These are phyloP conservation scores for Podila clonocystis DNA, from an alignment of 192 early-diverging fungal genomes.

Conservation along the genomic window DNA sequence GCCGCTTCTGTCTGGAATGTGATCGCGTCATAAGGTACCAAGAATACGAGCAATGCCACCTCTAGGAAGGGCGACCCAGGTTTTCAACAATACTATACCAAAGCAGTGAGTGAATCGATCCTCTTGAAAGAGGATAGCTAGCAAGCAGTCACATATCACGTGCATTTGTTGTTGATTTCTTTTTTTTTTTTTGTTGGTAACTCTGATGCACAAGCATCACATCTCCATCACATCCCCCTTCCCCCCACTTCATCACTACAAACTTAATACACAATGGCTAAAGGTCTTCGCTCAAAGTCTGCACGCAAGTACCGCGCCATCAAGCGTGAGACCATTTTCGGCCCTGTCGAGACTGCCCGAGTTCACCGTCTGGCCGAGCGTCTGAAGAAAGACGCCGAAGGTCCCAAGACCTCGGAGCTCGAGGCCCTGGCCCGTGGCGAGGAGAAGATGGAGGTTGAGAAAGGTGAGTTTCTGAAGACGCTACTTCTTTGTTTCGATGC, in stretches of 20 bases:
- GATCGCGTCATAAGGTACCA: too few relatives aligned
- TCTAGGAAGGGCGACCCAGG: background rate
- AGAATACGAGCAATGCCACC: background rate
- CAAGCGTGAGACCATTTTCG: slow-evolving; percentile 65
- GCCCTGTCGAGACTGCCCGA: slow-evolving; percentile 64
- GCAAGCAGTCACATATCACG: too few relatives aligned
- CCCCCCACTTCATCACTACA: background rate
- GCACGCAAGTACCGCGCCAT: slow-evolving; percentile 65
- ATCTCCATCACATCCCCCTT: background rate
- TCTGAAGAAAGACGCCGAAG: slow-evolving; percentile 48
- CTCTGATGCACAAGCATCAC: background rate
- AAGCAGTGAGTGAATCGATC: too few relatives aligned
- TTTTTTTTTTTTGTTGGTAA: too few relatives aligned
- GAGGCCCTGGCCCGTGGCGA: slow-evolving; percentile 49
- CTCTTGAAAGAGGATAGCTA: too few relatives aligned
- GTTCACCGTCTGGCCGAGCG: slow-evolving; percentile 54
- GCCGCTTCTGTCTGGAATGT: too few relatives aligned
- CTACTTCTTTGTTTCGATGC: too few relatives aligned
- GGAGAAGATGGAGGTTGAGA: slow-evolving; percentile 48
- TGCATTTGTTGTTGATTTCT: too few relatives aligned
- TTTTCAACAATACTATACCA: too few relatives aligned
- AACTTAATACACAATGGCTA: slow-evolving; percentile 54
- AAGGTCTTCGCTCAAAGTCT: slow-evolving; percentile 58
- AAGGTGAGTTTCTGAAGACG: slow-evolving; percentile 17
- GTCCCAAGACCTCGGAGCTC: slow-evolving; percentile 50